Percentiles rank a stretch among this genome's conserved stretches.
Conservation (phyloP, 495 filamentous ascomycete species). For the Penicillium macrosclerotiorum region DNA sequence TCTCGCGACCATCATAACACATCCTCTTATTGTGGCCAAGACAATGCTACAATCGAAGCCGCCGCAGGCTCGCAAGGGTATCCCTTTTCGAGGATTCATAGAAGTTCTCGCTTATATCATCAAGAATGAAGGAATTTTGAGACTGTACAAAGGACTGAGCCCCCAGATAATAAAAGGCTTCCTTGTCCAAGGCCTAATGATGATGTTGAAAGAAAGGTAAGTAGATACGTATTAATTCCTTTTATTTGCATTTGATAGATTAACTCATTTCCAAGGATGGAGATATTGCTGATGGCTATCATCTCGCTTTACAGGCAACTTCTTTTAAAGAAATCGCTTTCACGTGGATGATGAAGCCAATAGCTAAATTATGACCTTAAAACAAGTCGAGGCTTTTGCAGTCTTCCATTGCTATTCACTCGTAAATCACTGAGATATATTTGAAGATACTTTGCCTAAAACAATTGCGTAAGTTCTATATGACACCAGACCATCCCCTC, state of each 20-base stretch:
- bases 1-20: conserved; percentile 78
- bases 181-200: conserved; percentile 83
- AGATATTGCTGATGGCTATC: not conserved
- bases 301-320: conserved; percentile 3
- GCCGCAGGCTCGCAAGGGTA: conserved; percentile 68
- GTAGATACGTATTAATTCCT: conserved; percentile 13
- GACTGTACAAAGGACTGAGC: conserved; percentile 86
- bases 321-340: not conserved
- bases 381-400: too few species aligned
- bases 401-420: too few species aligned
- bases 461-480: too few species aligned
- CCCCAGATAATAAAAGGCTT: conserved; percentile 85
- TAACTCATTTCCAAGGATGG: too few species aligned
- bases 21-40: conserved; percentile 90
- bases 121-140: conserved; percentile 69
- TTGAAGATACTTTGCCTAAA: too few species aligned
- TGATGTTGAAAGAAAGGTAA: conserved; percentile 94
- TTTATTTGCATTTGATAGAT: not conserved
- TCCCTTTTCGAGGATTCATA: conserved; percentile 78
- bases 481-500: too few species aligned
- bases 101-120: conserved; percentile 85
- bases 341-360: too few species aligned
- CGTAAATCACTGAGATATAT: too few species aligned
- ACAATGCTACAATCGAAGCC: conserved; percentile 84
- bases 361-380: too few species aligned